Conservation (phyloP, 225 moss, liverwort and hornwort genomes). For the Marchantia polymorpha region DNA sequence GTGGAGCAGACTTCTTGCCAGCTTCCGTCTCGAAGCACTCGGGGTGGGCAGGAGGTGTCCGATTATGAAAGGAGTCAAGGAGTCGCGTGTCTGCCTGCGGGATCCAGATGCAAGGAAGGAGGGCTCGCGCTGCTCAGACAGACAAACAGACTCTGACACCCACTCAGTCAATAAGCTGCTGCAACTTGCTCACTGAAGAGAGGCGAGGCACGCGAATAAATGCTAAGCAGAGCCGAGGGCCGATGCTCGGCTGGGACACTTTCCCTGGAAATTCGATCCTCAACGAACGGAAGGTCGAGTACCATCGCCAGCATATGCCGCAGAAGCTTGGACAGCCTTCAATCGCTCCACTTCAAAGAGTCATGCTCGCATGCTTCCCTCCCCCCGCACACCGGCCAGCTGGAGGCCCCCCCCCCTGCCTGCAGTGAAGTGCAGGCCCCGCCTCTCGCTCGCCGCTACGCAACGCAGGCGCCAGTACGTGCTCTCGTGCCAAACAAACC, state of each 20-base stretch:
- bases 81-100: background rate
- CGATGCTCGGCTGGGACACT: background rate
- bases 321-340: background rate
- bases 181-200: background rate
- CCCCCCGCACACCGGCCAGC: background rate
- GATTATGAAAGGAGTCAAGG: background rate
- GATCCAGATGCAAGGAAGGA: background rate
- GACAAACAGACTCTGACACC: background rate
- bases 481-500: background rate
- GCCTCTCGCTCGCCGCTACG: background rate
- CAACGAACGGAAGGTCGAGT: background rate
- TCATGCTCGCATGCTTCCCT: constrained; percentile 5
- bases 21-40: background rate
- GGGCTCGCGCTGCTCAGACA: constrained; percentile 2
- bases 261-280: background rate
- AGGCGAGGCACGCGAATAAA: background rate
- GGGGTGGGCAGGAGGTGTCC: background rate
- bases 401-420: background rate
- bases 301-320: background rate
- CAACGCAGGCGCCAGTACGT: background rate
- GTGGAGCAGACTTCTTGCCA: constrained; percentile 20
- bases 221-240: background rate
- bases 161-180: background rate
- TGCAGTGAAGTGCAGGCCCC: too few species aligned
- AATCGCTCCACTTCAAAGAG: background rate